These are phyloP conservation scores for Eustoma russellianum DNA, from an alignment of 257 asterid species.

Conservation along the genomic window DNA sequence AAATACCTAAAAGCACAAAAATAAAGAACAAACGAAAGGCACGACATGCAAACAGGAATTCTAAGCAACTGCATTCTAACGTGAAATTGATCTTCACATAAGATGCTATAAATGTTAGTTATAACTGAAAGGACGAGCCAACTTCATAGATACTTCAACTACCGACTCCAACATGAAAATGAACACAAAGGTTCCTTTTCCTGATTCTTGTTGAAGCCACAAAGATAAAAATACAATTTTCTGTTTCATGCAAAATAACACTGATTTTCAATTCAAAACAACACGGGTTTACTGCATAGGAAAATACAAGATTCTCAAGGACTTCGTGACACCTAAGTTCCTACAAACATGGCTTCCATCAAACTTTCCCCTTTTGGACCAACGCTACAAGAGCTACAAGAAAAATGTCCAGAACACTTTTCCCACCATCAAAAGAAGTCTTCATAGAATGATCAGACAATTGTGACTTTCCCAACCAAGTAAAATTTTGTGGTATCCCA, in stretches of 20 bases:
- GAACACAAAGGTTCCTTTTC: background rate
- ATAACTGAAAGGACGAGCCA: background rate
- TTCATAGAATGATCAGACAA: slow-evolving; percentile 23
- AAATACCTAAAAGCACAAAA: background rate
- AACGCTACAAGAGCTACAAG: slow-evolving; percentile 6
- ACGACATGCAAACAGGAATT: background rate
- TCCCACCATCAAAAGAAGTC: slow-evolving; percentile 27
- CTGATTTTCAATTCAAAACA: background rate
- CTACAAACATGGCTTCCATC: background rate
- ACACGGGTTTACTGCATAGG: too few relatives aligned
- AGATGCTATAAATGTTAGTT: background rate
- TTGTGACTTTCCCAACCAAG: slow-evolving; percentile 39
- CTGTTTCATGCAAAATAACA: background rate
- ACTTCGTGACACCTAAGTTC: background rate
- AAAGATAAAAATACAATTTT: background rate
- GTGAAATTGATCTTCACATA: background rate
- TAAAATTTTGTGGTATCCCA: slow-evolving; percentile 67
- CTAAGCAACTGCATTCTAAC: background rate
- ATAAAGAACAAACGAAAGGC: background rate
- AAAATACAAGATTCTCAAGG: background rate
- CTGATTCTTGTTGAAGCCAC: slow-evolving; percentile 1
- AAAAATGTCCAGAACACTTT: slow-evolving; percentile 46
- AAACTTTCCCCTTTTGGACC: background rate
- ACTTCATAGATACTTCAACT: too few relatives aligned
- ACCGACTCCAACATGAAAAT: too few relatives aligned